Base-by-base conservation (phyloP, 225 moss, liverwort and hornwort genomes). In the Thuidium tamariscinum region DNA sequence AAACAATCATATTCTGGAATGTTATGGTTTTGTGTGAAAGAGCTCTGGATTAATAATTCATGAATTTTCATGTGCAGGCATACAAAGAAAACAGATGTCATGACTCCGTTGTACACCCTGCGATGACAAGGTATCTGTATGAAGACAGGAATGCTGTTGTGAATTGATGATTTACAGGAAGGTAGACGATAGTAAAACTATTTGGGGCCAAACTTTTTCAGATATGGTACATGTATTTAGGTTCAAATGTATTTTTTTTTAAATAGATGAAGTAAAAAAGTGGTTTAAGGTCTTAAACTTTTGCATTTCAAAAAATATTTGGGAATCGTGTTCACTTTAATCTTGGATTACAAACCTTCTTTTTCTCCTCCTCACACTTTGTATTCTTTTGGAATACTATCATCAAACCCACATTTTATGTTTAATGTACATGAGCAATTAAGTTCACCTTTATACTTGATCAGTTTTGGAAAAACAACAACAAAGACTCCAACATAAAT, bases 111-210 rank as follows among this genome's bases (percentile, higher is more conserved):
- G 89, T 80, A 22, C 89, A 91, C 70, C 92, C 89, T 21, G 84
- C 91, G 39, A 37, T 93, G 51, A 88, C 86, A 61, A 93, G 86
- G 84, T 76, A 63, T 79, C 27, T 93, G 82, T 93, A 93, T 76
- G 92, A 93, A 82, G 91, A 93, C 64, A 89, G 82, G 79, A 26
- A 88, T 89, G 89, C 86, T 26, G 84, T 89, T 86, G 92, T 91
- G 85, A 89, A 79, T 81, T 92, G 86, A 91, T 61, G 66, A 61
- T 41, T 49, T 54, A 37, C 46, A 29, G 19, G 15, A 74, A 52
- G 75, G 85, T 67, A 56, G 67, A 44, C 16, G 29, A 84, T 74
- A 16, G 10, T 51, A 12, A 34, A 34, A 44, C 37, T 29, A 34
- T n/a, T 51, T 41, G 18, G 56, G 56, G 6, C 41, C n/a, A 36